These are phyloP conservation scores for Wickerhamomyces alni DNA, from an alignment of 805 yeast species.

Conservation along the genomic window DNA sequence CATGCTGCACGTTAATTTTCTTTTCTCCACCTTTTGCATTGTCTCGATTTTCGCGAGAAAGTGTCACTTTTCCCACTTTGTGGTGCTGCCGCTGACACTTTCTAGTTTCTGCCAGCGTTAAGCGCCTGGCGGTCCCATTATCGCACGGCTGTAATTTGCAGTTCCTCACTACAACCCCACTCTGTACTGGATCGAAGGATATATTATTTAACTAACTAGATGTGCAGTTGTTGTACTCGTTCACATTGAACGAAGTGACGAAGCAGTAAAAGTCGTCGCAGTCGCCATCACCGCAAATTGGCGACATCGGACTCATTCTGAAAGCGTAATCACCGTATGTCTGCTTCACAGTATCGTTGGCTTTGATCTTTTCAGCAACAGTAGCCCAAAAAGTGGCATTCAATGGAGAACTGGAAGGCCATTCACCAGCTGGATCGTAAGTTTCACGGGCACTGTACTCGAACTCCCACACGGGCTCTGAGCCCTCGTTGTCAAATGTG, in stretches of 20 bases:
- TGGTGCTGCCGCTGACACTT: no score
- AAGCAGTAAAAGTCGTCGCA: constrained; percentile 17
- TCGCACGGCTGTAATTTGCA: no score
- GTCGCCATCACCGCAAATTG: constrained; percentile 34
- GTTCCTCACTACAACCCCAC: no score
- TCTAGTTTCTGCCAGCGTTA: no score
- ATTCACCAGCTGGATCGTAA: constrained; percentile 41
- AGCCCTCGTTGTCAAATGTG: constrained; percentile 45
- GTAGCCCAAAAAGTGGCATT: constrained; percentile 66
- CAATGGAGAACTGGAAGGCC: constrained; percentile 57
- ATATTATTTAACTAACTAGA: background rate
- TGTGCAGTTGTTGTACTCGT: constrained; percentile 11
- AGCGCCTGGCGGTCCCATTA: no score
- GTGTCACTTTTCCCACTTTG: no score
- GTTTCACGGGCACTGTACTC: constrained; percentile 61
- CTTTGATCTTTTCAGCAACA: constrained; percentile 28
- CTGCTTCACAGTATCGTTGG: constrained; percentile 40
- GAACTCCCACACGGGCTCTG: constrained; percentile 55
- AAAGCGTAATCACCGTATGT: constrained; percentile 40
- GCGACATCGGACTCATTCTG: constrained; percentile 51
- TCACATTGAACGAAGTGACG: constrained; percentile 17
- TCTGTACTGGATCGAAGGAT: no score
- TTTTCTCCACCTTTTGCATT: no score
- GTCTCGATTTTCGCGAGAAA: no score
- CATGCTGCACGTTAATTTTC: no score